Evolutionary conservation across 192 early-diverging fungal species (phyloP).

Genomic region (Kappamyces sp.): DNA sequence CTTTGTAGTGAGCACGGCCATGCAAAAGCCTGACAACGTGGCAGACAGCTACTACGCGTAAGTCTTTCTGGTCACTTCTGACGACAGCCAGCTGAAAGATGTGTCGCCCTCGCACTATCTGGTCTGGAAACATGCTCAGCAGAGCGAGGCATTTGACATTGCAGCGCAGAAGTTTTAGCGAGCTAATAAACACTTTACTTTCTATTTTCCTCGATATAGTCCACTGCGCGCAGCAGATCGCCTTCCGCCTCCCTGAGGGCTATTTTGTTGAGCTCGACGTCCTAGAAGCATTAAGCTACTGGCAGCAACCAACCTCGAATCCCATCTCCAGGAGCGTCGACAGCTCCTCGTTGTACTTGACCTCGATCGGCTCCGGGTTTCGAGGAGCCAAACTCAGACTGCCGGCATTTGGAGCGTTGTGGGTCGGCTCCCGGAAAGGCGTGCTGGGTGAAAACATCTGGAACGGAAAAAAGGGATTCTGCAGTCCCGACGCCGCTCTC

Average conservation of each 20-base stretch:
- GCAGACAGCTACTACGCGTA: conserved; percentile 61
- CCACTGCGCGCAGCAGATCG: not conserved
- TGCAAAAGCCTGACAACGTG: conserved; percentile 63
- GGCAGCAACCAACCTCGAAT: conserved; percentile 17
- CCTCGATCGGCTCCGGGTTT: conserved; percentile 20
- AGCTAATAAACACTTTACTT: not conserved
- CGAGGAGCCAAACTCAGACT: not conserved
- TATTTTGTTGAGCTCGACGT: conserved; percentile 26
- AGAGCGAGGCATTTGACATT: conserved; percentile 80
- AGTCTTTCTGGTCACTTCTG: conserved; percentile 8
- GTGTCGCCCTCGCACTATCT: conserved; percentile 72
- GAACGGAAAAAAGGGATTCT: not conserved
- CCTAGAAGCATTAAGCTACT: conserved; percentile 11
- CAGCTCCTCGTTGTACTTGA: conserved; percentile 23
- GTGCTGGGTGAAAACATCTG: not conserved
- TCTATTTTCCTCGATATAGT: not conserved
- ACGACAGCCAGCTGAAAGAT: conserved; percentile 64
- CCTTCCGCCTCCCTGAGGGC: conserved; percentile 23
- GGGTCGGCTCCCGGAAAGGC: not conserved
- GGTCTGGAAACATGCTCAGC: conserved; percentile 67
- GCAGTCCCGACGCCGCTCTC: no score
- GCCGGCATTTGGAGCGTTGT: not conserved
- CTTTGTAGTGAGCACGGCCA: conserved; percentile 64
- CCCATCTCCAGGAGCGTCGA: conserved; percentile 28
- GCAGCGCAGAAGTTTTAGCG: conserved; percentile 20